Evolutionary conservation across 257 asterid species (phyloP).

Genomic region (Nicotiana paniculata): DNA sequence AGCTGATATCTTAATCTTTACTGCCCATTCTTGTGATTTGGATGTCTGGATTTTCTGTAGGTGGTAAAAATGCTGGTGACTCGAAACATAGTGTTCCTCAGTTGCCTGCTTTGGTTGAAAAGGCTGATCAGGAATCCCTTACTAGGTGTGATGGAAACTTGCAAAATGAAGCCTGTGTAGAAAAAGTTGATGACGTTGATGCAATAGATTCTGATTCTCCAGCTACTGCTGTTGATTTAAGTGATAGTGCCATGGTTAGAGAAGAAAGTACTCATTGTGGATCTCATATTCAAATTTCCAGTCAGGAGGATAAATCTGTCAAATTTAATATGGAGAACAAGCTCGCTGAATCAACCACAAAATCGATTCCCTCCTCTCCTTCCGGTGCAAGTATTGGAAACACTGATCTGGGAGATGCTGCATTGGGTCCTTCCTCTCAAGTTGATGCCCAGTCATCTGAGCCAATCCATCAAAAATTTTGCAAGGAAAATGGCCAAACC

Average conservation of each 20-base stretch:
- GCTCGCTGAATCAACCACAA: background rate
- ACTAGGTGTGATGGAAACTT: constrained; percentile 17
- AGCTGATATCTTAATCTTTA: constrained; percentile 8
- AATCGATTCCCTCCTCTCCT: background rate
- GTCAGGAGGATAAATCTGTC: background rate
- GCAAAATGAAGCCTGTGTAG: constrained; percentile 7
- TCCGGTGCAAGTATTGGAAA: background rate
- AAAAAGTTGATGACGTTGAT: constrained; percentile 19
- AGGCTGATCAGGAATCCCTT: constrained; percentile 29
- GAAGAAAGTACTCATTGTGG: background rate
- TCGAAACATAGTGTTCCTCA: constrained; percentile 19
- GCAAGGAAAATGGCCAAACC: background rate
- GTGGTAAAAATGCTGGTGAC: background rate
- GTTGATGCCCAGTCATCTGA: constrained; percentile 4
- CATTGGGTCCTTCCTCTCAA: constrained; percentile 2
- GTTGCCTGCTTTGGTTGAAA: constrained; percentile 27
- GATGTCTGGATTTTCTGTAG: background rate
- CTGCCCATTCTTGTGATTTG: constrained; percentile 2
- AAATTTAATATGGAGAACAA: background rate
- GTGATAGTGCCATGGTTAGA: constrained; percentile 2
- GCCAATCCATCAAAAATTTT: background rate
- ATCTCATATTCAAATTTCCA: background rate
- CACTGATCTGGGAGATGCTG: background rate
- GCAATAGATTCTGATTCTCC: constrained; percentile 7
- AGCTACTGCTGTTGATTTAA: background rate